Base-by-base conservation (phyloP, 2,329 filamentous ascomycete species). In the Cercospora sp. region DNA sequence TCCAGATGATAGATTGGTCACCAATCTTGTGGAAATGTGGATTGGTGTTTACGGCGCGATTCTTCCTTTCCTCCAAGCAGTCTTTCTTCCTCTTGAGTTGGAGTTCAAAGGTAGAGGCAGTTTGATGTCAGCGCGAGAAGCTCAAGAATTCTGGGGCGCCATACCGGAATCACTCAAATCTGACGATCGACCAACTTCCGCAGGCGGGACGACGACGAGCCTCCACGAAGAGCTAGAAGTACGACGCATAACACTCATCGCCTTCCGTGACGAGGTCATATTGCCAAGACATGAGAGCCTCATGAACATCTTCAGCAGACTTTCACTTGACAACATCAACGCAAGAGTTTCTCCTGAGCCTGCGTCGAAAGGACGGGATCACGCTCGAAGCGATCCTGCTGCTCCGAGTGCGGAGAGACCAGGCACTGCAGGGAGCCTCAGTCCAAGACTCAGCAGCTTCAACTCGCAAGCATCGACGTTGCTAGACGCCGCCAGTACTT, bases 11-110 rank as follows among this genome's bases (percentile, higher is more conserved):
- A 88, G 90, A 37, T 86, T 98, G n/a, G 93, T 98, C 24, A 92
- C 93, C 0, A 89, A 93, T 66, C 84, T 99, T 0, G 94, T 97
- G 2, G 93, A 97, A 77, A 89, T 97, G 77, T 99, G 95, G 95
- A 88, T 96, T 68, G 89, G 95, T 58, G 94, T 95, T 0, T 97
- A 97, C 75, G 94, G 93, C 2, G 91, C 88, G 6, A 92, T 98
- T 43, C 81, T 98, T 5, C 95, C 95, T 0, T 98, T 97, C 77
- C 89, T 99, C 74, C 94, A 98, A 81, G 93, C 94, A 1, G 94
- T 97, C 0, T 97, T 99, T 77, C 83, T 99, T 1, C 95, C 94
- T 0, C 82, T 99, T 1, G 95, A 99, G 76, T 87, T 97, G 10
- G 95, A 99, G 78, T 97, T 99, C 77, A 90, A 92, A 63, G 95